Evolutionary conservation across 495 filamentous ascomycete genomes (phyloP), one percentile per base, ranked within the genome.

Genomic region (Neurospora sp.): DNA sequence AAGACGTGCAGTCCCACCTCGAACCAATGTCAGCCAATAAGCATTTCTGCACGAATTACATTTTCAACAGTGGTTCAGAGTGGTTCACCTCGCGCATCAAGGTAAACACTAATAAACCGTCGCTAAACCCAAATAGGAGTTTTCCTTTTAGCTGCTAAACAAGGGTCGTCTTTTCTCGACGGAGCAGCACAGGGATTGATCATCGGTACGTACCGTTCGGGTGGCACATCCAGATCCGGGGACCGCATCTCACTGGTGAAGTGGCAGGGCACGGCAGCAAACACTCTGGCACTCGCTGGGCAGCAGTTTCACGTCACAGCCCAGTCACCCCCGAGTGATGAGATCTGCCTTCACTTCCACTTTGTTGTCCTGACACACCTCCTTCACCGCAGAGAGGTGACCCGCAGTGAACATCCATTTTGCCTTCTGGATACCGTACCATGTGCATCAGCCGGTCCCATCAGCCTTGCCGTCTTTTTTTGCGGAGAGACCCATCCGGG

Each of bases 1-100:
- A 41, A 72, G 48, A 48, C 70, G 42, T 35, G 9, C 69, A 10
- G 70, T 72, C 74, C 76, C 76, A 70, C 72, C 72, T 73, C 54
- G 37, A 73, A 76, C 7, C 7, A 37, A 66, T 35, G 9, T 35
- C 27, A 35, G 12, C 54, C 54, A 66, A 66, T 66, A 1, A 66
- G 27, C 27, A 66, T 66, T 66, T 66, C 54, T 35, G 14, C 14
- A 16, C 27, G 27, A 35, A 18, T 66, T 35, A 9, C 54, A 66
- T 66, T 66, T 66, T 37, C 40, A 4, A 18, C 40, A 41, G 40
- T 41, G 40, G 40, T 14, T 41, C 27, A 59, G 54, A 66, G 23
- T 66, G 27, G 54, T 66, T 66, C 54, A 66, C 14, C 54, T 35
- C 27, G 14, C 54, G 54, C 27, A 62, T 62, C 27, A 62, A 9